These are phyloP conservation scores for Scleroderma citrinum DNA, from an alignment of 768 basidiomycete species.

Conservation along the genomic window DNA sequence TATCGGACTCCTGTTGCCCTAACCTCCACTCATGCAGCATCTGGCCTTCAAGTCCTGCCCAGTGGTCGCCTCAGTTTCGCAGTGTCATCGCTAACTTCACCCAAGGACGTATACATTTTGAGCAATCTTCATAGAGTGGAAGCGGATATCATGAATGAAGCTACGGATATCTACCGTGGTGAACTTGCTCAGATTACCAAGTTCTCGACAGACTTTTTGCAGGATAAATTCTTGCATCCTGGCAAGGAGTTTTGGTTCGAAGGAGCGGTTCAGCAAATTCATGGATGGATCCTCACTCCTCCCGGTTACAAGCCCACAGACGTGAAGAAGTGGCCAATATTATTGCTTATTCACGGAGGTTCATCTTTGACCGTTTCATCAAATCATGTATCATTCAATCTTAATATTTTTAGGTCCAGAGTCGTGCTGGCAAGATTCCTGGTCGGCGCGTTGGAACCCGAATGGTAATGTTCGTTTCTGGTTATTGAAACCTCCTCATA, in stretches of 20 bases:
- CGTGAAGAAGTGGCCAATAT: slow-evolving; percentile 70
- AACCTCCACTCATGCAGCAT: slow-evolving; percentile 51
- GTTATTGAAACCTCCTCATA: background rate
- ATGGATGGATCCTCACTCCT: slow-evolving; percentile 83
- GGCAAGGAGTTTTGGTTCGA: slow-evolving; percentile 89
- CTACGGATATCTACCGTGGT: slow-evolving; percentile 19
- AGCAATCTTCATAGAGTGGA: slow-evolving; percentile 41
- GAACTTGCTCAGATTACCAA: slow-evolving; percentile 55
- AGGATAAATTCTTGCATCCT: slow-evolving; percentile 48
- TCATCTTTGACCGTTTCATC: slow-evolving; percentile 3
- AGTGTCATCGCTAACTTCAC: slow-evolving; percentile 66
- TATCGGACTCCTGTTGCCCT: slow-evolving; percentile 53
- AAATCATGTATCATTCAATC: background rate
- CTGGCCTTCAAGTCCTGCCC: slow-evolving; percentile 56
- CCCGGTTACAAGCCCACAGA: slow-evolving; percentile 63
- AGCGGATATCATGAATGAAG: slow-evolving; percentile 31
- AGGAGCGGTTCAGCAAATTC: slow-evolving; percentile 72
- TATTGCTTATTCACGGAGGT: slow-evolving; percentile 81
- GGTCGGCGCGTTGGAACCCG: slow-evolving; percentile 92
- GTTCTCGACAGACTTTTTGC: slow-evolving; percentile 53
- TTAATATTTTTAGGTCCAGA: slow-evolving; percentile 49
- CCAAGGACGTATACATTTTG: slow-evolving; percentile 74
- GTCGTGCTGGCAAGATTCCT: slow-evolving; percentile 84
- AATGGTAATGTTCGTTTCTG: slow-evolving; percentile 43
- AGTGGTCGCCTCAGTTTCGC: slow-evolving; percentile 64